Evolutionary conservation across 2,329 filamentous ascomycete genomes (phyloP), one percentile per base, ranked within the genome.

Genomic region (Plectosphaerella plurivora): DNA sequence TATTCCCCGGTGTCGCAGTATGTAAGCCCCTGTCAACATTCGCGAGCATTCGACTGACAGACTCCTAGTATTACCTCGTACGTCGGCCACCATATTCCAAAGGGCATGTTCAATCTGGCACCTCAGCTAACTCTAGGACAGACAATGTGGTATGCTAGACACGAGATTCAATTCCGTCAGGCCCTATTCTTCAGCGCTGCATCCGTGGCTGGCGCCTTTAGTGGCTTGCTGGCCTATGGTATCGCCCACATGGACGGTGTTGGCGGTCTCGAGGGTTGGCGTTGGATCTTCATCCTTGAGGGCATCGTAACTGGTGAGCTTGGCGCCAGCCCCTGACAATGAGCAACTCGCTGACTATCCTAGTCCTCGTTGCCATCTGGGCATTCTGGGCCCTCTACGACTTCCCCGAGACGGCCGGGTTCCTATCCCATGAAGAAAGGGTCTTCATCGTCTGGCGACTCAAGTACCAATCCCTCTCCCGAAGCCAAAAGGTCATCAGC

Each of bases 181-280:
- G 88, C 89, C 1, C 80, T 92, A 49, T 93, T 94, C 76, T 95
- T 93, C 73, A 89, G 87, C 0, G 88, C 89, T 0, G 89, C 89
- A 0, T 89, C 90, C 0, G 73, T 94, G 0, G 88, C 89, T 0
- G 90, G 90, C 1, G 89, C 86, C 0, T 91, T 91, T 59, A 87
- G 85, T 57, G 88, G 88, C 4, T 74, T 91, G 3, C 72, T 91
- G 1, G 87, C 88, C 0, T 87, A 83, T 41, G 87, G 75, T 0
- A 90, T 91, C 52, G 77, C 77, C 9, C 79, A 86, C 51, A 89
- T 91, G 85, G 74, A 84, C 49, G 86, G 86, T 1, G 63, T 86
- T 1, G 85, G 78, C 0, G 79, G 80, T 0, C 65, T 79, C 6
- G 70, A 74, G 22, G 82, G 83, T n/a, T n/a, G n/a, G n/a, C n/a